Evolutionary conservation across 1,284 basidiomycete genomes (phyloP).

Genomic region (Microbotryum lychnidis-dioicae): DNA sequence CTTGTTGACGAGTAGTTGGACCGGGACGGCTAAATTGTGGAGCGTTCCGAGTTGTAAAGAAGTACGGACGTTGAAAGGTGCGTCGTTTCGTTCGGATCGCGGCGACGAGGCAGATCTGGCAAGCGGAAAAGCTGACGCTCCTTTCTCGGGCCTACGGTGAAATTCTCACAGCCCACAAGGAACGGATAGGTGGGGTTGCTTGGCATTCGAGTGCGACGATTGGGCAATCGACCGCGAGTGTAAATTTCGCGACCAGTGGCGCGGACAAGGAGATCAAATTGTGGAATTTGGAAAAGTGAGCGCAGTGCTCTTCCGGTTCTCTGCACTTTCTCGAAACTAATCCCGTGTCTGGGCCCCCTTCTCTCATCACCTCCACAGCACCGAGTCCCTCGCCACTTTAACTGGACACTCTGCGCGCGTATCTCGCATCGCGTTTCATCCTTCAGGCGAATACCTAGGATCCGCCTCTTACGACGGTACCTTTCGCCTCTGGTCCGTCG

Average conservation of each 20-base stretch:
- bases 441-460: constrained; percentile 82
- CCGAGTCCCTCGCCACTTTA: constrained; percentile 69
- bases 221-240: constrained; percentile 56
- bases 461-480: constrained; percentile 96
- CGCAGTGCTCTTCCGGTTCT: not conserved
- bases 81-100: constrained; percentile 32
- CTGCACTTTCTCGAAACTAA: no score
- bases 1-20: constrained; percentile 90
- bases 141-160: not conserved
- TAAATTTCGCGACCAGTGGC: constrained; percentile 85
- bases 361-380: constrained; percentile 43
- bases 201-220: constrained; percentile 95
- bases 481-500: constrained; percentile 96
- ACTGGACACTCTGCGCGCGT: constrained; percentile 85
- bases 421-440: constrained; percentile 90
- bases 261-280: constrained; percentile 77
- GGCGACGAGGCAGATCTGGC: no score
- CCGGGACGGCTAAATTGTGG: constrained; percentile 90
- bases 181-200: constrained; percentile 87
- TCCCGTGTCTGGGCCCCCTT: not conserved
- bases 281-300: constrained; percentile 78
- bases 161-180: constrained; percentile 59
- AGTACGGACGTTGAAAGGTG: constrained; percentile 62
- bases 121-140: no score
- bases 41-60: constrained; percentile 80